Percentiles rank a stretch among this genome's conserved stretches.
Conservation (phyloP, 2,329 filamentous ascomycete species). For the Beauveria varroae region DNA sequence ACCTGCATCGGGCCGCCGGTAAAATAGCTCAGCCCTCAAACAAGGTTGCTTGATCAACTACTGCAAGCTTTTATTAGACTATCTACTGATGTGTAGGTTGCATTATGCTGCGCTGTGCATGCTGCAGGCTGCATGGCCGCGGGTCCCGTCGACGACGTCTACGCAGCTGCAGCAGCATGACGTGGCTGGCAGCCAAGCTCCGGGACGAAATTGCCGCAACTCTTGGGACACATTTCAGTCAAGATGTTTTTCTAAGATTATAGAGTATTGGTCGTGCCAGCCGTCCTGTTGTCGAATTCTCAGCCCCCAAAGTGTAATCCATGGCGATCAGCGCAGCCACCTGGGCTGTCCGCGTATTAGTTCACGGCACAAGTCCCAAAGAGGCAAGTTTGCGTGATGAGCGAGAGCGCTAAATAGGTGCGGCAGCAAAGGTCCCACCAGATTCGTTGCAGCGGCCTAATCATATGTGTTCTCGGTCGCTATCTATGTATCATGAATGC, state of each 20-base stretch:
- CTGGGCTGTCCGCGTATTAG: neutral
- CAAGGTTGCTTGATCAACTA: neutral
- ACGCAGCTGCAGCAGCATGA: neutral
- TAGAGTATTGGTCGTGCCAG: no score
- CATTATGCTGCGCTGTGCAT: neutral
- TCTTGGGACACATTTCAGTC: no score
- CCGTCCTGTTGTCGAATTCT: neutral
- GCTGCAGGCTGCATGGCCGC: neutral
- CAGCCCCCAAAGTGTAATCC: neutral
- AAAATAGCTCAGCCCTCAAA: neutral
- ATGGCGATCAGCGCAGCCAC: neutral
- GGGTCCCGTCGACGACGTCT: neutral
- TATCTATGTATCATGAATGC: no score
- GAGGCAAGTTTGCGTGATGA: neutral
- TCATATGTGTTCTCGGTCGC: neutral
- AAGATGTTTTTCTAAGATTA: no score
- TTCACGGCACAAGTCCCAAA: neutral
- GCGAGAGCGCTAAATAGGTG: no score
- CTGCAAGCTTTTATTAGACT: neutral
- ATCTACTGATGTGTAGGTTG: neutral
- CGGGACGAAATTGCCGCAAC: neutral
- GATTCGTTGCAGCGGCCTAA: no score
- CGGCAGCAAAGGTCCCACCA: no score
- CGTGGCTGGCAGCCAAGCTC: neutral
- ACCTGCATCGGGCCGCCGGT: neutral